Base-by-base conservation (phyloP, 1,139 yeast species). In the Candida sojae region DNA sequence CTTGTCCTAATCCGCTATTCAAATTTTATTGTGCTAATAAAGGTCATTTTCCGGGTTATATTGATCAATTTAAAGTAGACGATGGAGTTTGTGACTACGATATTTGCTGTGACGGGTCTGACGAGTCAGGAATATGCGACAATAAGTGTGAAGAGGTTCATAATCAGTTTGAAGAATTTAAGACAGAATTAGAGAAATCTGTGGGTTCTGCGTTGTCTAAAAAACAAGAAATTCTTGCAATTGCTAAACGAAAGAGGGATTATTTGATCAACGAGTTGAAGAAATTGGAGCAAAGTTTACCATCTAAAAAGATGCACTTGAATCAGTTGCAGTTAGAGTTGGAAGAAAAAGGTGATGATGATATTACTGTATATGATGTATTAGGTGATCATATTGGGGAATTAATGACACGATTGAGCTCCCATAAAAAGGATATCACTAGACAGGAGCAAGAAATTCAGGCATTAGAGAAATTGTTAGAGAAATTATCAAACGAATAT, bases 1-100 rank as follows among this genome's bases (percentile, higher is more conserved):
- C 97, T 0, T 93, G 98, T 64, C 70, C 68, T 0, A 56, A 57
- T 6, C 53, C 69, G 0, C 72, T 74, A 11, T 75, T 77, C 11
- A 53, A 55, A 44, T 93, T 91, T 59, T 91, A 83, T 65, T 93
- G 99, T 68, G 79, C 70, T 25, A 95, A 95, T 59, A 71, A 75
- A 44, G 97, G 96, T 2, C 88, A 84, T 57, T 60, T 71, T 12
- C 80, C 86, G 1, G 70, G 70, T 39, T 82, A 71, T 53, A 74
- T 88, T 35, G 84, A 85, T 11, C 75, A 84, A 8, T 82, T 73
- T 58, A 77, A 84, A 55, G 85, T 92, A 34, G 83, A 86, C 58
- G 99, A 95, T 67, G 98, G 98, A 0, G 84, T 86, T 3, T 95
- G 99, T 70, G 99, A 95, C 64, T 88, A 87, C 61, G 88, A 85